These are phyloP conservation scores for Volvox reticuliferus DNA, from an alignment of 139 green algal species.

Conservation along the genomic window DNA sequence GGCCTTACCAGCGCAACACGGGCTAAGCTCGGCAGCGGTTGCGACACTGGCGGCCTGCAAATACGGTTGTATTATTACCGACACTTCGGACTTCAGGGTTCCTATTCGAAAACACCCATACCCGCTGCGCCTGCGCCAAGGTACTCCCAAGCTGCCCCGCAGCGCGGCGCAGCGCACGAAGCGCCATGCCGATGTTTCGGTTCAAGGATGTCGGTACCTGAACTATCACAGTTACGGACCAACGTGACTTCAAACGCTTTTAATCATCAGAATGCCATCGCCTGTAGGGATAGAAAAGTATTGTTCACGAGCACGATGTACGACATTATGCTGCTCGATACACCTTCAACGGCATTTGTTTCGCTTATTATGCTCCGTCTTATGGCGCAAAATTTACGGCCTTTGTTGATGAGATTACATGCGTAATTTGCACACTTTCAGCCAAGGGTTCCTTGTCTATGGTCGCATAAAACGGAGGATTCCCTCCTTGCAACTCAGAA, in stretches of 20 bases:
- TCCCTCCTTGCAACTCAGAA: no score
- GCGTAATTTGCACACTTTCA: no score
- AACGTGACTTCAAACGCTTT: no score
- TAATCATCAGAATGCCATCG: no score
- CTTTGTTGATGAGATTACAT: no score
- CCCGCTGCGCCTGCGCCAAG: slow-evolving; percentile 32
- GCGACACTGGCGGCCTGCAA: slow-evolving; percentile 41
- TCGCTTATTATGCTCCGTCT: no score
- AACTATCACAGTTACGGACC: no score
- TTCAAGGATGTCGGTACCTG: neutral
- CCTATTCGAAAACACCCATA: neutral
- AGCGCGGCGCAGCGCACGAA: slow-evolving; percentile 21
- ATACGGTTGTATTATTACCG: slow-evolving; percentile 10
- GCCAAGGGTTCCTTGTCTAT: no score
- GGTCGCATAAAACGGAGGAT: no score
- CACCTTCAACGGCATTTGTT: neutral
- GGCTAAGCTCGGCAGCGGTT: slow-evolving; percentile 3
- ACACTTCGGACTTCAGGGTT: neutral
- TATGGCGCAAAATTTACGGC: no score
- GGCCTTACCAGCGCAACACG: slow-evolving; percentile 14
- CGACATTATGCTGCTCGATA: neutral
- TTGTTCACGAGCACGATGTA: neutral
- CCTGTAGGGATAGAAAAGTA: neutral
- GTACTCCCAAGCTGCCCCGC: slow-evolving; percentile 34
- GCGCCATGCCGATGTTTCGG: slow-evolving; percentile 39